These are phyloP conservation scores for Biscogniauxia marginata DNA, from an alignment of 2,329 filamentous ascomycete species.

Conservation along the genomic window DNA sequence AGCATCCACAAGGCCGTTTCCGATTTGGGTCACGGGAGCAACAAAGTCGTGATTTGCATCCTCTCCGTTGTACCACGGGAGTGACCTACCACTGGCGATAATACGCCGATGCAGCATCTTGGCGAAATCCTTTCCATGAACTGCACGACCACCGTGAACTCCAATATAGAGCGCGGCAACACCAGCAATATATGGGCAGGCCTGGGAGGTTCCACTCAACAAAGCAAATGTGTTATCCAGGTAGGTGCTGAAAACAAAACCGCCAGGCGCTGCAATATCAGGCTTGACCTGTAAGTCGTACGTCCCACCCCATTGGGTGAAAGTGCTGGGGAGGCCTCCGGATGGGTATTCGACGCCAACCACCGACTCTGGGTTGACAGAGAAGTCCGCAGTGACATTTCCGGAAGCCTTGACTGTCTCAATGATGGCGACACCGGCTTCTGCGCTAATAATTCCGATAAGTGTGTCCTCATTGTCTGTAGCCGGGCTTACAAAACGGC, in stretches of 20 bases:
- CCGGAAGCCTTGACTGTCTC: slow-evolving; percentile 24
- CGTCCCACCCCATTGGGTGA: slow-evolving; percentile 43
- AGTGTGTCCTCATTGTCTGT: slow-evolving; percentile 12
- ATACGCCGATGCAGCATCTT: slow-evolving; percentile 30
- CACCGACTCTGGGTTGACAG: slow-evolving; percentile 22
- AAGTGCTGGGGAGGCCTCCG: slow-evolving; percentile 38
- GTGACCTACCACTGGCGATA: slow-evolving; percentile 31
- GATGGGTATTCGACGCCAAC: slow-evolving; percentile 22
- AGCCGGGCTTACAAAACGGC: slow-evolving; percentile 12
- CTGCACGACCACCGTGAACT: slow-evolving; percentile 31
- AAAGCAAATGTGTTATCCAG: slow-evolving; percentile 36
- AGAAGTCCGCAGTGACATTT: slow-evolving; percentile 33
- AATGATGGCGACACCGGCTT: slow-evolving; percentile 27
- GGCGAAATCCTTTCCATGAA: slow-evolving; percentile 32
- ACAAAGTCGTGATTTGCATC: neutral
- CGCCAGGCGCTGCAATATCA: slow-evolving; percentile 43
- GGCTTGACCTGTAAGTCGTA: slow-evolving; percentile 44
- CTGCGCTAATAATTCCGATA: slow-evolving; percentile 23
- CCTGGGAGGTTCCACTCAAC: slow-evolving; percentile 49
- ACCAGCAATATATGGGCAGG: slow-evolving; percentile 45
- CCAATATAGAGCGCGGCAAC: slow-evolving; percentile 38
- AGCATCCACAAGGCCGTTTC: slow-evolving; percentile 1
- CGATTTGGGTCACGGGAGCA: neutral
- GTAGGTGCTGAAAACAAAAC: slow-evolving; percentile 46
- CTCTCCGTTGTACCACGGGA: slow-evolving; percentile 8